Evolutionary conservation across 2,329 filamentous ascomycete genomes (phyloP), one percentile per base, ranked within the genome.

Genomic region (Alternaria tenuissima): DNA sequence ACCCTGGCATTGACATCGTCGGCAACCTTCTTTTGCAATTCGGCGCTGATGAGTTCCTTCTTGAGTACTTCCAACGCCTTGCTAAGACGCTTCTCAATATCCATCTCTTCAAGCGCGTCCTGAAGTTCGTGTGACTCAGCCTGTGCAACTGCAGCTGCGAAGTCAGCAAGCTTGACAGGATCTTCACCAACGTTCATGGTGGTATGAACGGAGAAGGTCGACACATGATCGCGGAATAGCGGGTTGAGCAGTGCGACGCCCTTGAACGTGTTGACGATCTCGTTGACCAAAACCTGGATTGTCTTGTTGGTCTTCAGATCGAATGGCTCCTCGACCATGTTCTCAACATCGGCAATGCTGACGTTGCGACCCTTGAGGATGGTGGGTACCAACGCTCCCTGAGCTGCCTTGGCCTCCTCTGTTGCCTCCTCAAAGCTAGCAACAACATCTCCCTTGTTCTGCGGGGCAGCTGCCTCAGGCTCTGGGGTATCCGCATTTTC

Each of bases 231-330:
- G 59, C 94, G 88, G 85, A 99, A 99, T 20, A 99, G 85, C 61
- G 91, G 93, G 81, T 98, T 99, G 80, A 97, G 88, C 44, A 89
- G 91, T 9, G 94, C 94, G 55, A 99, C 93, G 77, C 98, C 94
- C 81, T 97, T 98, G 84, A 97, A 98, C 0, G 97, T 95, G 77
- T 97, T 98, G 76, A 99, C 93, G 63, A 99, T 98, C 81, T 99
- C 96, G 73, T 94, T 97, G 51, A 94, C 95, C 46, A 99, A 89
- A 12, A 95, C 95, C 56, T 93, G 90, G 61, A 98, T 93, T 34
- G 95, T 89, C 18, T 90, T 90, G 73, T 91, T 95, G 80, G 94
- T 96, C 76, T 93, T 92, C 74, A 93, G 90, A 77, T 98, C 95
- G 76, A 92, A 92, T 0, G 93, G 90, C 73, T 97, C 91, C 72